phyloP scores from a whole-genome alignment of 2,329 filamentous ascomycete genomes.

The Aureobasidium mangrovei region DNA sequence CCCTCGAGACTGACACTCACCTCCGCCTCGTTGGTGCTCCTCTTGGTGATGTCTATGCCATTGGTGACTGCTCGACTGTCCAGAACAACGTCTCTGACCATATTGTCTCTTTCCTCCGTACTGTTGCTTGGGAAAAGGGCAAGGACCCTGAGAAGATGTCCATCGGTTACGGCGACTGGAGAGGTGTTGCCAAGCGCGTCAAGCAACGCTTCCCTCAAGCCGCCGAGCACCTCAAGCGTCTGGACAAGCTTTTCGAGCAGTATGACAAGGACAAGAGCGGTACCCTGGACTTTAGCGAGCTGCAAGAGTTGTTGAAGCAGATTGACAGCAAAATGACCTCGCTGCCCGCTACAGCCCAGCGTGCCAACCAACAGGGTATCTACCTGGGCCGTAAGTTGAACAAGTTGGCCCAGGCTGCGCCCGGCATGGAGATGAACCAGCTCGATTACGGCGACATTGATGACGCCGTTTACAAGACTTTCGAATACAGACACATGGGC shows the following conservation, averaged over 20 bases:
- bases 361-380: conserved; percentile 88
- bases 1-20: conserved; percentile 89
- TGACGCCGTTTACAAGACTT: conserved; percentile 84
- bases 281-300: conserved; percentile 87
- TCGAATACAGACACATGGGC: conserved; percentile 87
- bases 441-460: conserved; percentile 85
- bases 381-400: conserved; percentile 94
- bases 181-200: conserved; percentile 71
- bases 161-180: conserved; percentile 83
- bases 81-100: conserved; percentile 95
- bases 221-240: conserved; percentile 70
- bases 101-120: conserved; percentile 81
- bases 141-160: conserved; percentile 82
- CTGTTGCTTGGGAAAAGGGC: conserved; percentile 82
- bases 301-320: conserved; percentile 77
- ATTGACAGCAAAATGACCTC: conserved; percentile 94
- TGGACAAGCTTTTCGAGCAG: conserved; percentile 82
- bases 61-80: conserved; percentile 91
- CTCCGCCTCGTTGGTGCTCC: conserved; percentile 82
- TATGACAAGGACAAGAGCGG: conserved; percentile 92
- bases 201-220: conserved; percentile 88
- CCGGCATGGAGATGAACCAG: conserved; percentile 69
- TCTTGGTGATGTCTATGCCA: conserved; percentile 88
- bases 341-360: conserved; percentile 87
- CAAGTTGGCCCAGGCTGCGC: conserved; percentile 69